A percentile compares a stretch with the other conserved stretches of the same genome.
Conservation (phyloP, 2,329 filamentous ascomycete genomes). For the Trichoderma guizhouense region DNA sequence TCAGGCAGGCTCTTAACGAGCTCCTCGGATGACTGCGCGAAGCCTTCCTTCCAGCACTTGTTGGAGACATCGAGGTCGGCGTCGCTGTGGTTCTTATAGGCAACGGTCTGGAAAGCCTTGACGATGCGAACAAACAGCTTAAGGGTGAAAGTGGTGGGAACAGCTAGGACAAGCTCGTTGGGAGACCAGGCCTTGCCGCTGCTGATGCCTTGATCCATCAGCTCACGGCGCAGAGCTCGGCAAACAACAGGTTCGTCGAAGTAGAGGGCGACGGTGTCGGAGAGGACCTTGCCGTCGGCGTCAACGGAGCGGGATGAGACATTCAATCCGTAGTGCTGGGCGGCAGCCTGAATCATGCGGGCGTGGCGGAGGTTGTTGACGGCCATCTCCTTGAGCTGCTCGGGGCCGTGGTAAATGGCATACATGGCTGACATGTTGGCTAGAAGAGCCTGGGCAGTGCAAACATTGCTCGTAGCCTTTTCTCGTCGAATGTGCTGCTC, state of each 20-base stretch:
- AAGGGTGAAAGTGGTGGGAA: slow-evolving; percentile 27
- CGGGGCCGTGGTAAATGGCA: slow-evolving; percentile 86
- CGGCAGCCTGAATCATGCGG: slow-evolving; percentile 62
- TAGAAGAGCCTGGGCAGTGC: slow-evolving; percentile 87
- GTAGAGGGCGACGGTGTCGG: slow-evolving; percentile 76
- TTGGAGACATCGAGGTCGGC: slow-evolving; percentile 31
- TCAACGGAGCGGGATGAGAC: slow-evolving; percentile 57
- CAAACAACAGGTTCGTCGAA: slow-evolving; percentile 27
- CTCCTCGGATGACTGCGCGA: slow-evolving; percentile 35
- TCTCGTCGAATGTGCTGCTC: slow-evolving; percentile 96
- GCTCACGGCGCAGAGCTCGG: slow-evolving; percentile 31
- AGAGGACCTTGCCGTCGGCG: slow-evolving; percentile 58
- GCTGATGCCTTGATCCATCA: slow-evolving; percentile 62
- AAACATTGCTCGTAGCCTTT: slow-evolving; percentile 97
- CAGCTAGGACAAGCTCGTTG: slow-evolving; percentile 28
- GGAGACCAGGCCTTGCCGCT: slow-evolving; percentile 59
- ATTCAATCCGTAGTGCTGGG: slow-evolving; percentile 61
- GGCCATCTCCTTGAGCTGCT: slow-evolving; percentile 79
- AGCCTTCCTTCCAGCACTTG: slow-evolving; percentile 40
- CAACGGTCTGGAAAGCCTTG: slow-evolving; percentile 28
- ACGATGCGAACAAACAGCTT: slow-evolving; percentile 24
- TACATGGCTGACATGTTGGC: slow-evolving; percentile 97
- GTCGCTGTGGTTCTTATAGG: slow-evolving; percentile 26
- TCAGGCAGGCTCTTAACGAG: slow-evolving; percentile 47
- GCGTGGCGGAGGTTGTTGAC: slow-evolving; percentile 71